Base-by-base conservation (phyloP, 108 stramenopile species). In the Stephanodiscus triporus region DNA sequence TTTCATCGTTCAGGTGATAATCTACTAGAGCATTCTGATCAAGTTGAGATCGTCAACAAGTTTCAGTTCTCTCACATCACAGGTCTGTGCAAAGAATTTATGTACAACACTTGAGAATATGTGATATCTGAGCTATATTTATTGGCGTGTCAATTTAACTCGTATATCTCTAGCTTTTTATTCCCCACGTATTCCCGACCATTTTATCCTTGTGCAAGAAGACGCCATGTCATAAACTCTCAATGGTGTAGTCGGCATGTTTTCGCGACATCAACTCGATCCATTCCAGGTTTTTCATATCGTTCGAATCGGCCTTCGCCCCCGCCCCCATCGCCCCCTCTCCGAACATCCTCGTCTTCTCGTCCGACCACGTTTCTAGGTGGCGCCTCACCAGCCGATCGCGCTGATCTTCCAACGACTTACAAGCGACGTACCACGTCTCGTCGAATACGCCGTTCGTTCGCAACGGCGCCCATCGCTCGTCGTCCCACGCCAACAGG, bases 261-360 rank as follows among this genome's bases (percentile, higher is more conserved):
- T 43, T 54, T 56, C 26, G n/a, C 29, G 75, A 81, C 75, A 76
- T 72, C 32, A 72, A 37, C 11, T 80, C 67, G 38, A 84, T 72
- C 74, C 79, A 76, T n/a, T 36, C 53, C 37, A 71, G 45, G 63
- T 84, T 84, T 24, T 57, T 23, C 76, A 84, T 72, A 55, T 90
- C 89, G 68, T 90, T 90, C 43, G 49, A 54, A 61, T 90, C 87
- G 5, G 80, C 87, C 55, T 87, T 78, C 16, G 45, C 68, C 0
- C 74, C 73, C 42, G 87, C 89, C 19, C 81, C 86, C 9, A 38
- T 59, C 24, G 56, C 68, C 13, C 86, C 85, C 10, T 36, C 76
- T n/a, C 87, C 87, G 81, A 83, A 90, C 58, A 84, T 70, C 38
- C 72, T 68, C 2, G 85, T 81, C 70, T 90, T 90, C 43, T 72